Evolutionary conservation across 805 yeast species (phyloP).

Genomic region (Candida sithepensis): DNA sequence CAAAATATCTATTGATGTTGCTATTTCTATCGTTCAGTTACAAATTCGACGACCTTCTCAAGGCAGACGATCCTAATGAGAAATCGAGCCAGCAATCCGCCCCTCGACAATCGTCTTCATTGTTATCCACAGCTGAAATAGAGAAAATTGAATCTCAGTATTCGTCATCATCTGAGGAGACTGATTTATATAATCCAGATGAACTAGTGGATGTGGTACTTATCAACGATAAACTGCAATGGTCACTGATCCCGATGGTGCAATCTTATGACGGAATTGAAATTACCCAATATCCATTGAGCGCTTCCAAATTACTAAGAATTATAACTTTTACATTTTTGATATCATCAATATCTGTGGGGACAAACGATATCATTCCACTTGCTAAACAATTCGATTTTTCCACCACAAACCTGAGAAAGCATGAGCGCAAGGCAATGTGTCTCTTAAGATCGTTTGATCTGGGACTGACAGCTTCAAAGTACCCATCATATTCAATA

Average conservation of each 20-base stretch:
- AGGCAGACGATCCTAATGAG: slow-evolving; percentile 10
- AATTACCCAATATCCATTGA: slow-evolving; percentile 33
- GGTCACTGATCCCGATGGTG: slow-evolving; percentile 34
- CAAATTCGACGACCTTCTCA: slow-evolving; percentile 5
- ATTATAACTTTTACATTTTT: slow-evolving; percentile 49
- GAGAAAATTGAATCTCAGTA: neutral
- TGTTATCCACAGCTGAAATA: no score
- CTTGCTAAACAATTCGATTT: slow-evolving; percentile 17
- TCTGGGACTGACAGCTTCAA: slow-evolving; percentile 28
- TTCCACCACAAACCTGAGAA: slow-evolving; percentile 35
- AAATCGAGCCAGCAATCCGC: slow-evolving; percentile 2
- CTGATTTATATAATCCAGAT: slow-evolving; percentile 1
- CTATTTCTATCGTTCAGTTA: slow-evolving; percentile 42
- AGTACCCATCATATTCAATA: slow-evolving; percentile 19
- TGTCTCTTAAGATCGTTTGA: slow-evolving; percentile 49
- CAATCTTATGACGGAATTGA: slow-evolving; percentile 43
- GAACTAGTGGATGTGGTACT: slow-evolving; percentile 22
- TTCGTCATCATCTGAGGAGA: neutral
- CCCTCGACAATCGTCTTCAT: neutral
- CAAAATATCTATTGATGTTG: slow-evolving; percentile 37
- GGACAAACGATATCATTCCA: slow-evolving; percentile 12
- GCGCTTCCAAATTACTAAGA: slow-evolving; percentile 39
- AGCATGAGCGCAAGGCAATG: slow-evolving; percentile 42
- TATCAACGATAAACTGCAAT: slow-evolving; percentile 21
- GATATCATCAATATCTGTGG: slow-evolving; percentile 33